Evolutionary conservation across 2,329 filamentous ascomycete species (phyloP), one percentile per base, ranked within the genome.

Genomic region (Lasiodiplodia gonubiensis): DNA sequence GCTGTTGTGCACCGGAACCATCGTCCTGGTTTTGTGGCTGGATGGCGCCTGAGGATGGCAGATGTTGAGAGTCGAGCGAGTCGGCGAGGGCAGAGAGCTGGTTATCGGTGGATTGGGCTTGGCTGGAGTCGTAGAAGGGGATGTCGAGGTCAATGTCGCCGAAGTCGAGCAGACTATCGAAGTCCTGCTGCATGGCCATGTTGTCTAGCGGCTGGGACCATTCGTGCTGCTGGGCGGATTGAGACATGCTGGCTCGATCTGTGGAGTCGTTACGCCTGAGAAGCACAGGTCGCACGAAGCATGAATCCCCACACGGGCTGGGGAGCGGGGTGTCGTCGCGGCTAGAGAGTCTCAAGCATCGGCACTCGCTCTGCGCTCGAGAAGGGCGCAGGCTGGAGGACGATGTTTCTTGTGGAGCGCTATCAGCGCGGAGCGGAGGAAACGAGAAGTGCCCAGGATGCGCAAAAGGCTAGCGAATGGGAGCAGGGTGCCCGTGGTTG

Each of bases 171-270:
- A 83, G 75, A 68, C 78, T 79, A 67, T 74, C 76, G 65, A 83
- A 79, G 69, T 82, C 79, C 46, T 74, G 72, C 23, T 82, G 76
- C 46, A 76, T 72, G 68, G 78, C 77, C 80, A 83, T 80, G 68
- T 76, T 71, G 66, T 81, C 79, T 69, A 80, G 76, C 27, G 76
- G 76, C 68, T 81, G 79, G 55, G 78, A 74, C 82, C 81, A 83
- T 70, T 77, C 69, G 69, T 76, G 72, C 37, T 80, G 63, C 70
- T 72, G 70, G 68, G 72, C 49, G 42, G 66, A 66, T 65, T 68
- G 67, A 68, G 60, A 53, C 64, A 68, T 49, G 59, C 35, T 64
- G 57, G 23, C 57, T 27, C 23, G 53, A 65, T 23, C 23, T 4
- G 42, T 48, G 42, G 46, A 42, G 60, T 54, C 35, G 67, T 46